These are phyloP conservation scores for Podila epigama DNA, from an alignment of 192 early-diverging fungal genomes.

Conservation along the genomic window DNA sequence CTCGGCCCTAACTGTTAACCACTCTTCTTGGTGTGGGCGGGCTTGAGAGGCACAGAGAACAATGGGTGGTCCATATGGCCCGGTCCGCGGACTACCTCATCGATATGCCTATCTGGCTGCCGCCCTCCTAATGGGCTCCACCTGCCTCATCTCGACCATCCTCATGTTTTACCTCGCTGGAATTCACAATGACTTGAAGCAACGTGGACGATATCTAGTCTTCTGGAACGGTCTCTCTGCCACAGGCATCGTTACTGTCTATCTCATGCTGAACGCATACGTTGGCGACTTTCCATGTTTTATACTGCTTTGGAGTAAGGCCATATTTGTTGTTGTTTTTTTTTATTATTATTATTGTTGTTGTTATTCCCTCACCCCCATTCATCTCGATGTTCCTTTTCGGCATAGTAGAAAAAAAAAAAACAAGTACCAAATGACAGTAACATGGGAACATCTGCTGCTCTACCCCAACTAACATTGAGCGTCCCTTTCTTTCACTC, in stretches of 20 bases:
- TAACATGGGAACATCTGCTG: neutral
- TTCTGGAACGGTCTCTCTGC: constrained; percentile 45
- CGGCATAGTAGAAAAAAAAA: no score
- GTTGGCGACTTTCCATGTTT: constrained; percentile 47
- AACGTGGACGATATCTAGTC: constrained; percentile 47
- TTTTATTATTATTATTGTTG: neutral
- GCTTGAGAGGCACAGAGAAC: neutral
- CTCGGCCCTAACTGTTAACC: neutral
- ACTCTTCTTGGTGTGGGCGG: neutral
- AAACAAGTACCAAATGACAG: neutral
- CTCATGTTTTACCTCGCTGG: constrained; percentile 32
- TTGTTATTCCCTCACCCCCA: no score
- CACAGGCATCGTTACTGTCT: constrained; percentile 31
- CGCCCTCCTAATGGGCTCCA: constrained; percentile 25
- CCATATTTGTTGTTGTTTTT: neutral
- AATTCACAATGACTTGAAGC: constrained; percentile 41
- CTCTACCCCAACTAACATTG: neutral
- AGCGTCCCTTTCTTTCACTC: neutral
- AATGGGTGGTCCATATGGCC: constrained; percentile 27
- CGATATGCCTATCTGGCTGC: constrained; percentile 23
- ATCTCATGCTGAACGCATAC: constrained; percentile 39
- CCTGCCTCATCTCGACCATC: constrained; percentile 29
- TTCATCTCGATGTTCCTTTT: no score
- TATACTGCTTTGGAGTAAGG: constrained; percentile 43
- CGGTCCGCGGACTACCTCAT: constrained; percentile 14